phyloP scores from a whole-genome alignment of 2,329 filamentous ascomycete genomes.

The Apiospora koreana region DNA sequence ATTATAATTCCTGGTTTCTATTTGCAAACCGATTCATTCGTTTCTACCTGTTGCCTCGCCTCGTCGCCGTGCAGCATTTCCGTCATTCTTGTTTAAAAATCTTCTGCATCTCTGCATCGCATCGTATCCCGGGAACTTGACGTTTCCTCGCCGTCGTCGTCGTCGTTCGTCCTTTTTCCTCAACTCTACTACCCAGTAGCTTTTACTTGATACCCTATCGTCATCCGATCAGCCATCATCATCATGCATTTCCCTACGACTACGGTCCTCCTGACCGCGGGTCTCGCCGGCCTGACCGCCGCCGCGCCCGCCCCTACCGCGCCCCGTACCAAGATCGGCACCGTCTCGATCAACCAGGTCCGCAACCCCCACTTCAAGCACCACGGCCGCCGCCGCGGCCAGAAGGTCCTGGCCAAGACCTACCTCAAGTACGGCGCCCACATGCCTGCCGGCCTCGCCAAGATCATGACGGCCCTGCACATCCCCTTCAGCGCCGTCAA shows the following conservation, averaged over 20 bases:
- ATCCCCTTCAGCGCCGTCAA: neutral
- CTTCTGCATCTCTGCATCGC: neutral
- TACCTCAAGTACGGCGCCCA: conserved; percentile 22
- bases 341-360: conserved; percentile 15
- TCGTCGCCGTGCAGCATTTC: neutral
- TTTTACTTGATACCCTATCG: neutral
- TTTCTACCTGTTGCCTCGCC: neutral
- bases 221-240: neutral
- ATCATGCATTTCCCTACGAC: conserved; percentile 1
- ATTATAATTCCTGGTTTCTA: neutral
- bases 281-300: neutral
- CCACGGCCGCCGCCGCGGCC: conserved; percentile 13
- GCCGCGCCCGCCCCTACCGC: conserved; percentile 6
- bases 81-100: neutral
- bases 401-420: conserved; percentile 22
- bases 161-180: neutral
- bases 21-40: neutral
- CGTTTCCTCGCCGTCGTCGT: neutral
- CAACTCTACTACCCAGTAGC: neutral
- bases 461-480: conserved; percentile 14
- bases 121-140: conserved; percentile 5
- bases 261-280: neutral
- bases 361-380: conserved; percentile 18
- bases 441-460: conserved; percentile 17
- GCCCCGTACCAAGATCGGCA: conserved; percentile 6